Evolutionary conservation across 1,284 basidiomycete species (phyloP).

Genomic region (Schizopora paradoxa): DNA sequence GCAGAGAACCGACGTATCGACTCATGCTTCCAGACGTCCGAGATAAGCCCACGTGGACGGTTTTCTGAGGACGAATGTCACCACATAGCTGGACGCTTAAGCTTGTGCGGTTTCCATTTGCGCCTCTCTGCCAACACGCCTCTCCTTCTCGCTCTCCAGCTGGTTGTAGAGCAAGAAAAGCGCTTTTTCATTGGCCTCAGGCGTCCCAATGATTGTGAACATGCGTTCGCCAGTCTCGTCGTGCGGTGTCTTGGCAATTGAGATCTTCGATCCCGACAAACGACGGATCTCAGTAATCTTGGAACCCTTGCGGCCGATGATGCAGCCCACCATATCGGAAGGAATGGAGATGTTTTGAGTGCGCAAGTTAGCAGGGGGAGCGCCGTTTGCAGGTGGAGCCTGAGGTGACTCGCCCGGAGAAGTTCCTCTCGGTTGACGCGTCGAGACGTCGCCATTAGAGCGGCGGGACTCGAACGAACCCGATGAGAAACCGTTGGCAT

Average conservation of each 20-base stretch:
- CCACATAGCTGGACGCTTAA: too few species aligned
- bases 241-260: conserved; percentile 96
- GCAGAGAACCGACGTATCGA: too few species aligned
- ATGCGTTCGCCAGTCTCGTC: conserved; percentile 98
- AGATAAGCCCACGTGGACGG: too few species aligned
- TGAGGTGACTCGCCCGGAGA: conserved; percentile 56
- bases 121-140: conserved; percentile 76
- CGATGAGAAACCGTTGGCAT: conserved; percentile 38
- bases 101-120: conserved; percentile 47
- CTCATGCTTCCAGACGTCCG: too few species aligned
- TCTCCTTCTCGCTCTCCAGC: conserved; percentile 92
- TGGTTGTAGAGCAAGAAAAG: conserved; percentile 97
- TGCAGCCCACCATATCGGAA: conserved; percentile 97
- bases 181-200: conserved; percentile 95
- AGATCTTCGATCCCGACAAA: conserved; percentile 93
- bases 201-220: conserved; percentile 98
- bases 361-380: conserved; percentile 71
- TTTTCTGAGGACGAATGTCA: too few species aligned
- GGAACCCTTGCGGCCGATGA: conserved; percentile 93
- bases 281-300: conserved; percentile 99
- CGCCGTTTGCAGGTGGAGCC: conserved; percentile 42
- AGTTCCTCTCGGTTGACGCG: conserved; percentile 33
- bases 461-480: conserved; percentile 46
- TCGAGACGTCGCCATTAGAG: conserved; percentile 47
- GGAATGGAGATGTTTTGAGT: conserved; percentile 99